phyloP scores from a whole-genome alignment of 1,284 basidiomycete species.

The Amylostereum areolatum region DNA sequence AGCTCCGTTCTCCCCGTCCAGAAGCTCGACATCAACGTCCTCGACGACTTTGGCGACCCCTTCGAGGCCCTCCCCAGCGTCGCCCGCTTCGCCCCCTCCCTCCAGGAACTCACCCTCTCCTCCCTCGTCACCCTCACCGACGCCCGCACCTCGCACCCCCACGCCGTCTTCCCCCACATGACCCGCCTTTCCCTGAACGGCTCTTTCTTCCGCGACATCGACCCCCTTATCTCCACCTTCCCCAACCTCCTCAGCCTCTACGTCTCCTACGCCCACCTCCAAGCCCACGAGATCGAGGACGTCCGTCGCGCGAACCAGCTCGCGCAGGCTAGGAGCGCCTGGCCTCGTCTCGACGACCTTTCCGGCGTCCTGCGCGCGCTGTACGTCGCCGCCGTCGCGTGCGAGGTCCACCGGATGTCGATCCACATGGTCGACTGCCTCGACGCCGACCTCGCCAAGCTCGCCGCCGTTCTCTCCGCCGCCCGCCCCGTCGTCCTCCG shows the following conservation, averaged over 20 bases:
- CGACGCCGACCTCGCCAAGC: background rate
- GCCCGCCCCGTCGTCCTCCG: background rate
- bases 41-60: slow-evolving; percentile 1
- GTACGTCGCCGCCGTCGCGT: background rate
- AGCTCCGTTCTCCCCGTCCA: background rate
- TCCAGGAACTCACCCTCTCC: background rate
- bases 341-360: background rate
- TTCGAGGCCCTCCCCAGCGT: background rate
- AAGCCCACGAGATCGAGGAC: background rate
- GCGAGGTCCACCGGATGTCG: background rate
- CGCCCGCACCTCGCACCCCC: background rate
- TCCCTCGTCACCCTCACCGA: background rate
- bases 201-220: background rate
- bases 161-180: background rate
- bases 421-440: slow-evolving; percentile 1
- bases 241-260: background rate
- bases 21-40: slow-evolving; percentile 1
- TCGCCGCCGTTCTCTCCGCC: background rate
- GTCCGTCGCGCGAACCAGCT: background rate
- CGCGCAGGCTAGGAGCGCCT: background rate
- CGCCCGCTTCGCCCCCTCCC: background rate
- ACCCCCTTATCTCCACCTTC: background rate
- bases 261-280: background rate
- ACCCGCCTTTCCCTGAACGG: background rate
- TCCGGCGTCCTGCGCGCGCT: background rate